These are phyloP conservation scores for Polytrichum formosum DNA, from an alignment of 225 moss, liverwort and hornwort genomes.

Conservation along the genomic window DNA sequence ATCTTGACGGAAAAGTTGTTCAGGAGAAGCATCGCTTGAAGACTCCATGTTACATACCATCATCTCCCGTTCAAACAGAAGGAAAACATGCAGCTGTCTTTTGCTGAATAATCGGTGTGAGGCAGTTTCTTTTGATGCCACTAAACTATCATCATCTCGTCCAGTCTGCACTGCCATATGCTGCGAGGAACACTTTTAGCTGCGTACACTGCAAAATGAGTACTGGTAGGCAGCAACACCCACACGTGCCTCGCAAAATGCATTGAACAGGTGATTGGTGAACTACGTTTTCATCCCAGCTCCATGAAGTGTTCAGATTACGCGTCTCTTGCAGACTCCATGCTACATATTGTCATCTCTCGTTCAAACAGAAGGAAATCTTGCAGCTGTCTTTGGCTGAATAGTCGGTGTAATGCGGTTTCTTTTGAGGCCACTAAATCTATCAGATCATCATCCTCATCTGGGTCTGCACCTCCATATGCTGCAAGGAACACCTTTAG, in stretches of 20 bases:
- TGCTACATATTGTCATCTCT: conserved; percentile 61
- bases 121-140: conserved; percentile 75
- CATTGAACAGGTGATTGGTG: conserved; percentile 59
- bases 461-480: conserved; percentile 38
- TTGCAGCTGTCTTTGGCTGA: conserved; percentile 93
- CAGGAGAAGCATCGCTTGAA: conserved; percentile 24
- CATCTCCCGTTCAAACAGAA: conserved; percentile 57
- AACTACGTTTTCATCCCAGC: conserved; percentile 51
- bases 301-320: conserved; percentile 28
- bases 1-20: no score
- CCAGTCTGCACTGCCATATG: conserved; percentile 38
- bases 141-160: conserved; percentile 40
- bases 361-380: conserved; percentile 59
- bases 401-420: conserved; percentile 70
- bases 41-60: conserved; percentile 63
- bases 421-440: conserved; percentile 80
- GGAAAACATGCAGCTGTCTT: conserved; percentile 76
- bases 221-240: conserved; percentile 92
- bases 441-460: conserved; percentile 62
- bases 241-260: conserved; percentile 74
- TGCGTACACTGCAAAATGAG: conserved; percentile 85
- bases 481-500: conserved; percentile 72
- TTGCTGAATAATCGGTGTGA: conserved; percentile 84
- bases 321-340: conserved; percentile 54
- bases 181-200: conserved; percentile 71